Percentiles rank a stretch among this genome's conserved stretches.
Conservation (phyloP, 768 basidiomycete species). For the Hydnomerulius pinastri region DNA sequence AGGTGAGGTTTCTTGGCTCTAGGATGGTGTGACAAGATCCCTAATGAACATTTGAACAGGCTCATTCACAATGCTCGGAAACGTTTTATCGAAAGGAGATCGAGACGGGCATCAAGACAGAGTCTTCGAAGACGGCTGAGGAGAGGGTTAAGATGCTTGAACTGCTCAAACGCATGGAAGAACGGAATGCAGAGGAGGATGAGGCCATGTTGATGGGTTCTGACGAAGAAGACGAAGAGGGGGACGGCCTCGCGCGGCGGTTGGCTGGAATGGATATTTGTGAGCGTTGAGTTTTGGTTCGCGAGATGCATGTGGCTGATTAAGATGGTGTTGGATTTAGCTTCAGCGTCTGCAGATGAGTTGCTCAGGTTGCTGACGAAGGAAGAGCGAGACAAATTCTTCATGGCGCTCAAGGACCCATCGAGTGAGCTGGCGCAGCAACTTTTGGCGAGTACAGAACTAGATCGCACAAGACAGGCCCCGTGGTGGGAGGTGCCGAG, state of each 20-base stretch:
- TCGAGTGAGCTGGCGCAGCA: conserved; percentile 58
- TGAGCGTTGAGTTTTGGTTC: conserved; percentile 29
- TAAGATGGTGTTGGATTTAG: conserved; percentile 36
- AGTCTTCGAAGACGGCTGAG: conserved; percentile 52
- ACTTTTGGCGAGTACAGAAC: conserved; percentile 58
- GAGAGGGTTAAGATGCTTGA: conserved; percentile 71
- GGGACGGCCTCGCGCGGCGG: conserved; percentile 48
- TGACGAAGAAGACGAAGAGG: conserved; percentile 41
- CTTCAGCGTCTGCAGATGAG: conserved; percentile 52
- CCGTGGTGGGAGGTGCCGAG: conserved; percentile 74
- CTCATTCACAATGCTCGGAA: conserved; percentile 78
- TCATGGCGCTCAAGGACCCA: conserved; percentile 60
- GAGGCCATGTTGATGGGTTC: conserved; percentile 30
- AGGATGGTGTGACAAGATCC: background rate
- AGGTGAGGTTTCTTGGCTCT: conserved; percentile 42
- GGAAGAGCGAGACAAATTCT: conserved; percentile 62
- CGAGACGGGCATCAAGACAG: conserved; percentile 58
- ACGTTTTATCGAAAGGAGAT: conserved; percentile 78
- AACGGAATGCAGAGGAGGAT: conserved; percentile 48
- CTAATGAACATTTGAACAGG: conserved; percentile 29
- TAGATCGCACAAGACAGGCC: conserved; percentile 46
- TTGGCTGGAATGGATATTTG: conserved; percentile 65
- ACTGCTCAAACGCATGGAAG: conserved; percentile 71
- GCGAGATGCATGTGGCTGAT: background rate
- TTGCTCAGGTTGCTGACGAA: conserved; percentile 63